These are phyloP conservation scores for Elsinoe arachidis DNA, from an alignment of 2,329 filamentous ascomycete genomes.

Conservation along the genomic window DNA sequence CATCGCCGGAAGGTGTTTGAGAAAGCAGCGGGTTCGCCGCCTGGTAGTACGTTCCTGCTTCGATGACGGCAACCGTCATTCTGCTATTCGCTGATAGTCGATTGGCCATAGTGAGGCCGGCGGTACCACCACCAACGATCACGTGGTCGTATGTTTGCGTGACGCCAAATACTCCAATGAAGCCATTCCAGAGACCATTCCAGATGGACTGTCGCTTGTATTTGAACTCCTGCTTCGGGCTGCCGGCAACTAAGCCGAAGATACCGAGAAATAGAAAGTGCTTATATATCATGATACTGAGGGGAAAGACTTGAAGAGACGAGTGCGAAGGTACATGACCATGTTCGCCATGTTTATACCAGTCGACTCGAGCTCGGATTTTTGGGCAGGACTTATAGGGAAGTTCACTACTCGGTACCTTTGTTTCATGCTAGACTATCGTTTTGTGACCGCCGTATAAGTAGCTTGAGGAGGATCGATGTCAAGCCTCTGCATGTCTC, in stretches of 20 bases:
- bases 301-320: not conserved
- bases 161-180: not conserved
- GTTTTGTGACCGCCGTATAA: not conserved
- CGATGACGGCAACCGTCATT: constrained; percentile 20
- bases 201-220: not conserved
- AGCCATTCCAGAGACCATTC: not conserved
- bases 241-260: not conserved
- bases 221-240: not conserved
- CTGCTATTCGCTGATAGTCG: constrained; percentile 17
- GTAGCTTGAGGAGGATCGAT: not conserved
- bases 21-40: constrained; percentile 12
- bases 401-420: not conserved
- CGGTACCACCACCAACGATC: constrained; percentile 19
- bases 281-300: not conserved
- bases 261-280: not conserved
- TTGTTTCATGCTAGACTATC: not conserved
- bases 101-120: constrained; percentile 18
- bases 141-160: constrained; percentile 20
- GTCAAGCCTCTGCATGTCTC: not conserved
- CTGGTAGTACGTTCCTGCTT: constrained; percentile 22
- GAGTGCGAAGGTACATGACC: no score
- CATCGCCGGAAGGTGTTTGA: constrained; percentile 4
- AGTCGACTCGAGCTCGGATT: no score
- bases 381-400: no score
- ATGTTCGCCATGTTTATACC: no score